A percentile compares a stretch with the other conserved stretches of the same genome.
Conservation (phyloP, 2,329 filamentous ascomycete genomes). For the Diaporthe amygdali region DNA sequence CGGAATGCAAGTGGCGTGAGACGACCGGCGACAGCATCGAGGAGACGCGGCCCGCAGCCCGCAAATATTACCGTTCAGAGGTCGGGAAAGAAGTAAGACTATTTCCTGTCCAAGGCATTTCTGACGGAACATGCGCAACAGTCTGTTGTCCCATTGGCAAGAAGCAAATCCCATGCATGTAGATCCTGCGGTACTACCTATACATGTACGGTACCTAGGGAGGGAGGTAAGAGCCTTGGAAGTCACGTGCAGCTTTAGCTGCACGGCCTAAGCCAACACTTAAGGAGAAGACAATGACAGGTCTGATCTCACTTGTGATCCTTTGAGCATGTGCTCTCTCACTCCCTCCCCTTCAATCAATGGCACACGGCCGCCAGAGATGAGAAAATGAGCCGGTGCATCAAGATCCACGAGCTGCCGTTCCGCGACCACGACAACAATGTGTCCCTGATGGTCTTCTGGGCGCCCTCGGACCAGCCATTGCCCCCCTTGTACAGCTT, state of each 20-base stretch:
- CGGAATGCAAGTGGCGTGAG: neutral
- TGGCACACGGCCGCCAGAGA: constrained; percentile 3
- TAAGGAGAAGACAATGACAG: constrained; percentile 10
- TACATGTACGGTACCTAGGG: neutral
- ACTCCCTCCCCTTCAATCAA: neutral
- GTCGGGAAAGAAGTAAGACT: neutral
- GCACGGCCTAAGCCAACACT: constrained; percentile 11
- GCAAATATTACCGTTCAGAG: neutral
- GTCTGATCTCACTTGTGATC: neutral
- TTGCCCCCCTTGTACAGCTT: neutral
- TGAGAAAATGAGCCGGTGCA: constrained; percentile 15
- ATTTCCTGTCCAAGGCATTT: neutral
- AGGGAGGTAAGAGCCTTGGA: neutral
- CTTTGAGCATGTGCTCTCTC: neutral
- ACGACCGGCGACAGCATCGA: neutral
- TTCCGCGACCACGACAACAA: constrained; percentile 12
- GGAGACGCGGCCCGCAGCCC: neutral
- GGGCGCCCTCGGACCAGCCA: constrained; percentile 5
- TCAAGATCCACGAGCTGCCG: constrained; percentile 2
- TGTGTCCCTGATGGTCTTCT: constrained; percentile 5
- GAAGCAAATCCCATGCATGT: neutral
- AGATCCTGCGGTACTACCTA: neutral
- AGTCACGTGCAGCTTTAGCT: constrained; percentile 1
- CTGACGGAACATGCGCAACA: neutral
- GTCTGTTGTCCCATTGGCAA: neutral